phyloP scores from a whole-genome alignment of 768 basidiomycete genomes.

The Mycena rebaudengoi region DNA sequence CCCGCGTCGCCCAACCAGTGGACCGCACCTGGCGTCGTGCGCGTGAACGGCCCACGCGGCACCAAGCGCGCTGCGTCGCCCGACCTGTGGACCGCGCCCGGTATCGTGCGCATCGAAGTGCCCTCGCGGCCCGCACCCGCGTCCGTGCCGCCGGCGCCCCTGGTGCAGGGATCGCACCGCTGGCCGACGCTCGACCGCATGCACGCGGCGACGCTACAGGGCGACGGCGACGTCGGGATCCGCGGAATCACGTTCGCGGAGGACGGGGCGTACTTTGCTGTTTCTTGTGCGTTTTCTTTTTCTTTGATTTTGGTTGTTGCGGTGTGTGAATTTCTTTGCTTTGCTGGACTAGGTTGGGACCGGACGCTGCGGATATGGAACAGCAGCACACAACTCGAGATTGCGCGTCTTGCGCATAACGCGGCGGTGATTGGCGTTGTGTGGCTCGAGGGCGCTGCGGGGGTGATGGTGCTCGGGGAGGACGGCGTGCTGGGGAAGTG shows the following conservation, averaged over 20 bases:
- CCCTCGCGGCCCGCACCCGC: no score
- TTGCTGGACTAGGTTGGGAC: constrained; percentile 55
- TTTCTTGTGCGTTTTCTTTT: constrained; percentile 56
- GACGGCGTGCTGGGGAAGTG: constrained; percentile 70
- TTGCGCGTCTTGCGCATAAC: constrained; percentile 64
- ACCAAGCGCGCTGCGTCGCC: constrained; percentile 15
- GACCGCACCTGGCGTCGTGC: constrained; percentile 15
- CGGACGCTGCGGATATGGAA: constrained; percentile 72
- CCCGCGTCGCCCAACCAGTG: constrained; percentile 20
- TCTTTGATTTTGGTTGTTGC: not conserved
- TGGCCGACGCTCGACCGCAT: constrained; percentile 60
- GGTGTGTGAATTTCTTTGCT: not conserved
- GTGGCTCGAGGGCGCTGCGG: constrained; percentile 69
- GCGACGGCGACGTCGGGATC: constrained; percentile 57
- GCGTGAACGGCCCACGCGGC: not conserved
- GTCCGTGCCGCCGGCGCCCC: no score
- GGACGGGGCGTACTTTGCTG: constrained; percentile 64
- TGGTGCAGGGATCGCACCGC: no score
- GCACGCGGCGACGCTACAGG: constrained; percentile 48
- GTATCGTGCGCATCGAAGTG: constrained; percentile 36
- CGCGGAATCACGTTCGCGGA: constrained; percentile 58
- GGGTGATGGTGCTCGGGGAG: constrained; percentile 62
- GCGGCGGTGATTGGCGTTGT: constrained; percentile 55
- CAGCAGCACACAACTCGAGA: constrained; percentile 54
- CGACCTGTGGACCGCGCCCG: constrained; percentile 27